Conservation (phyloP, 257 asterid genomes). For the Lycium ferocissimum region DNA sequence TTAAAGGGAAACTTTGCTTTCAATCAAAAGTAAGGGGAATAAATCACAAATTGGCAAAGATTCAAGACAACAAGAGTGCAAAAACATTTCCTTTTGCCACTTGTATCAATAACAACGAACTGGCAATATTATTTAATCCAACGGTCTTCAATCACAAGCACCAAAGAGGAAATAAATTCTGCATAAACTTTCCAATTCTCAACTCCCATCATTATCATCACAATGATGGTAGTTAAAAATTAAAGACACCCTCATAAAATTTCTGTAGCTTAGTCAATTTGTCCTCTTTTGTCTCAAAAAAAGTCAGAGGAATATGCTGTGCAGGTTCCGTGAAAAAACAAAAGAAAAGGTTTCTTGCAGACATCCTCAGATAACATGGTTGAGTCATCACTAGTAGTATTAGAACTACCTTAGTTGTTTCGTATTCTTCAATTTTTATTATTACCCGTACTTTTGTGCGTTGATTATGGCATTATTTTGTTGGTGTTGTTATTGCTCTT, state of each 20-base stretch:
- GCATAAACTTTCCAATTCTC: background rate
- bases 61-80: no score
- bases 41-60: no score
- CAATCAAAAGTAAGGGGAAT: no score
- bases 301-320: constrained; percentile 30
- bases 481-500: no score
- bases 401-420: no score
- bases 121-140: background rate
- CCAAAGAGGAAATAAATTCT: background rate
- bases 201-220: background rate
- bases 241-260: no score
- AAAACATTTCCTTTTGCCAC: background rate
- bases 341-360: constrained; percentile 3
- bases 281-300: background rate
- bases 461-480: no score
- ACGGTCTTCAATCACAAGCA: background rate
- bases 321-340: background rate
- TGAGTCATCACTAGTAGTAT: background rate
- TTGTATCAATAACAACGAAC: background rate
- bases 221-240: no score
- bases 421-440: no score
- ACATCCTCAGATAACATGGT: constrained; percentile 31
- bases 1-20: no score
- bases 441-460: no score
- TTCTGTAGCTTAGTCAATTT: background rate